Conservation (phyloP, 306 rosid species). For the Astragalus membranaceus region DNA sequence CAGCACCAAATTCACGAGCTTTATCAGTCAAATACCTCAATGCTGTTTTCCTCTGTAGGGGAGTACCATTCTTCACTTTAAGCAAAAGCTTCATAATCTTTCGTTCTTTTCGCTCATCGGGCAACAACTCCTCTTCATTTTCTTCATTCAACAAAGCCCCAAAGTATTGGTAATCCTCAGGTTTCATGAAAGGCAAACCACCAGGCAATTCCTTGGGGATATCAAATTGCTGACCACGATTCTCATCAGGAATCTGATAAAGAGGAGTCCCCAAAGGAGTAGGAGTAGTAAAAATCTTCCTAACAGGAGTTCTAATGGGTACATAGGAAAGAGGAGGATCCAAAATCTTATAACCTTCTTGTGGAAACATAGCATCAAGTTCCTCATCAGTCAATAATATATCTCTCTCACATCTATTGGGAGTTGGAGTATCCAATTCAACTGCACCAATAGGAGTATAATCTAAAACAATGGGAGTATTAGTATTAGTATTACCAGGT, state of each 20-base stretch:
- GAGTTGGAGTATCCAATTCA: slow-evolving; percentile 28
- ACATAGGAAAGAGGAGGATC: slow-evolving; percentile 31
- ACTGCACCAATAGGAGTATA: slow-evolving; percentile 29
- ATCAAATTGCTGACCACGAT: slow-evolving; percentile 29
- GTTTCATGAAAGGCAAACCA: slow-evolving; percentile 33
- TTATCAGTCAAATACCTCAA: slow-evolving; percentile 32
- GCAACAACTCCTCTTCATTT: slow-evolving; percentile 26
- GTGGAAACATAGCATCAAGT: slow-evolving; percentile 34
- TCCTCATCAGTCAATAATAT: slow-evolving; percentile 37
- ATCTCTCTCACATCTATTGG: slow-evolving; percentile 34
- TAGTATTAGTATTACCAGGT: slow-evolving; percentile 21
- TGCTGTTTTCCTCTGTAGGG: slow-evolving; percentile 25
- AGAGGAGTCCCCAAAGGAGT: slow-evolving; percentile 28
- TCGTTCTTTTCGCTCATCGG: slow-evolving; percentile 27
- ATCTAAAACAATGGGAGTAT: slow-evolving; percentile 17
- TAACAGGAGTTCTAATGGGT: slow-evolving; percentile 30
- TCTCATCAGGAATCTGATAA: slow-evolving; percentile 32
- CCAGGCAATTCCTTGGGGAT: slow-evolving; percentile 27
- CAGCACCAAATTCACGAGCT: slow-evolving; percentile 34
- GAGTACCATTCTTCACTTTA: slow-evolving; percentile 28
- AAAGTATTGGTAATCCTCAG: slow-evolving; percentile 30
- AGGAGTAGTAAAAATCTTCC: slow-evolving; percentile 34
- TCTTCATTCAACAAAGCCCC: slow-evolving; percentile 35
- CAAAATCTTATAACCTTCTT: slow-evolving; percentile 33
- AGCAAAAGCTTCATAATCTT: slow-evolving; percentile 32